Conservation (phyloP, 2,329 filamentous ascomycete genomes). For the Phialophora verrucosa region DNA sequence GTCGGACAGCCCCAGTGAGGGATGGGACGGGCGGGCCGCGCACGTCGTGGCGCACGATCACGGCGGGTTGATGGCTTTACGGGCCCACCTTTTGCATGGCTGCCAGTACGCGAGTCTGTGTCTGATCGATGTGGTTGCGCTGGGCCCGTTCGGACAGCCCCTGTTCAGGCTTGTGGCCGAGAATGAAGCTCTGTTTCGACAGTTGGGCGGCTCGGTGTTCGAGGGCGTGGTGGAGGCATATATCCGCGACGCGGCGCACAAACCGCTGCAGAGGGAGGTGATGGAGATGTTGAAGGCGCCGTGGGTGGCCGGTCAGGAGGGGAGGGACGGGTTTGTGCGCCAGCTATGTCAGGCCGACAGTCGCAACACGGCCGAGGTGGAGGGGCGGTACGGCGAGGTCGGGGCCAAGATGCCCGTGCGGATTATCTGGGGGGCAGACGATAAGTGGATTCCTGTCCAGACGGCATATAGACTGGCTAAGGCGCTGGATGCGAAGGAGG, state of each 20-base stretch:
- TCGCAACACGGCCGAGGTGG: conserved; percentile 45
- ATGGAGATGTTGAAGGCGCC: conserved; percentile 48
- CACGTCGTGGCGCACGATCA: conserved; percentile 56
- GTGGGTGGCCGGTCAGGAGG: conserved; percentile 42
- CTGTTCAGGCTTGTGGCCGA: conserved; percentile 52
- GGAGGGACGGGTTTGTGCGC: conserved; percentile 48
- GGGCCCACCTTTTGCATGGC: conserved; percentile 48
- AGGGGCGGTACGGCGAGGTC: conserved; percentile 47
- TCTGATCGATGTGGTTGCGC: conserved; percentile 52
- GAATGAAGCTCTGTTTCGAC: conserved; percentile 46
- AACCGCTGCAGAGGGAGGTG: conserved; percentile 42
- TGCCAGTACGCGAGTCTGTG: conserved; percentile 49
- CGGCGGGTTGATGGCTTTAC: conserved; percentile 50
- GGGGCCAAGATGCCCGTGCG: conserved; percentile 47
- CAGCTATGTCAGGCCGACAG: conserved; percentile 50
- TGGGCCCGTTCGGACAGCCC: conserved; percentile 52
- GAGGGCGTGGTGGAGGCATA: conserved; percentile 51
- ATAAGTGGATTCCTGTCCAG: conserved; percentile 53
- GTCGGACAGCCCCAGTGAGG: conserved; percentile 25
- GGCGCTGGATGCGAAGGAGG: conserved; percentile 43
- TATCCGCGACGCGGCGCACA: conserved; percentile 48
- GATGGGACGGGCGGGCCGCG: conserved; percentile 40
- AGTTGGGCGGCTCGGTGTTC: conserved; percentile 42
- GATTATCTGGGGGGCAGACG: conserved; percentile 54
- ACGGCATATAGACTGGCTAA: conserved; percentile 45